Conservation (phyloP, 345 rosid species). For the Ceriops tagal region DNA sequence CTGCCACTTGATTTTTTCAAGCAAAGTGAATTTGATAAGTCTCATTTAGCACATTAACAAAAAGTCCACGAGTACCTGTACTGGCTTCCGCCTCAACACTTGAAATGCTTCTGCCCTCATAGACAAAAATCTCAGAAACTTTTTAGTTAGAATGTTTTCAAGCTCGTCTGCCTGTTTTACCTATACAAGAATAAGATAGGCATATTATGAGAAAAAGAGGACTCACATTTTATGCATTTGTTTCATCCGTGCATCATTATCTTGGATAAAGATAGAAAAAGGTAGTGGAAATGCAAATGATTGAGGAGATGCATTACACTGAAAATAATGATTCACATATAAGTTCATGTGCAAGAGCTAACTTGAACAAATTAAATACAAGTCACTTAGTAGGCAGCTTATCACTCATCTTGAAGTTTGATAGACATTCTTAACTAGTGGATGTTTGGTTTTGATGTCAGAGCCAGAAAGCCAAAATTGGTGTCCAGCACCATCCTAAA, state of each 20-base stretch:
- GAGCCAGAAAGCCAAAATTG: too few relatives aligned
- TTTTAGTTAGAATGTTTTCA: constrained; percentile 86
- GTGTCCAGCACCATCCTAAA: too few relatives aligned
- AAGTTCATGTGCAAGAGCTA: neutral
- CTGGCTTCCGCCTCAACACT: constrained; percentile 92
- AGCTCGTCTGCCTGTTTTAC: constrained; percentile 98
- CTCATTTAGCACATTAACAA: constrained; percentile 11
- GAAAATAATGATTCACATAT: neutral
- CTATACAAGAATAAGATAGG: constrained; percentile 34
- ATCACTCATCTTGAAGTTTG: too few relatives aligned
- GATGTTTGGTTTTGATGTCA: too few relatives aligned
- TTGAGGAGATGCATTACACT: neutral
- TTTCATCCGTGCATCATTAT: neutral
- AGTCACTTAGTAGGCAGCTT: neutral
- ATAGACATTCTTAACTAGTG: too few relatives aligned
- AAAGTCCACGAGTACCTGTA: constrained; percentile 47
- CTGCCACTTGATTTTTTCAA: constrained; percentile 14
- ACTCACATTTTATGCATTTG: neutral
- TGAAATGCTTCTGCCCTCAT: constrained; percentile 99
- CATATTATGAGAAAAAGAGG: constrained; percentile 6
- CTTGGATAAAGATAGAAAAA: neutral
- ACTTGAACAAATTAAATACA: neutral
- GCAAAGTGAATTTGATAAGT: constrained; percentile 3
- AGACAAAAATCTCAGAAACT: constrained; percentile 93
- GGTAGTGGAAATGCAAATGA: neutral